Conservation (phyloP, 805 yeast species). For the Saccharomycopsis sp. region DNA sequence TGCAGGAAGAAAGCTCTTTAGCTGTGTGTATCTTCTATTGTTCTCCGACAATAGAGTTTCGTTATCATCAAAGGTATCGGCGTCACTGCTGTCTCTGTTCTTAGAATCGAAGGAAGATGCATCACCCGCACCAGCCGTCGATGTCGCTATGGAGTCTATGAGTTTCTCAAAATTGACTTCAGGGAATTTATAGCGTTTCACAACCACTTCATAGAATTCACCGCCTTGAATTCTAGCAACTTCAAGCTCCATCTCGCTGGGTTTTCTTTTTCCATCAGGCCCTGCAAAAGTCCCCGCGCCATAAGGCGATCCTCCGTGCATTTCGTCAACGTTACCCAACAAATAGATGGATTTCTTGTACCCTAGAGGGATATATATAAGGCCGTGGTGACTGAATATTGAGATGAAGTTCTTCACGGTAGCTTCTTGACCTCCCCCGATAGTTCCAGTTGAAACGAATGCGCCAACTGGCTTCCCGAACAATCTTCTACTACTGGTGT, state of each 20-base stretch:
- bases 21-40: not conserved
- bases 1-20: not conserved
- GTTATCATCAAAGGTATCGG: not conserved
- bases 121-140: not conserved
- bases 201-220: slow-evolving; percentile 40
- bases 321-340: slow-evolving; percentile 49
- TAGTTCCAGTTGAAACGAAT: slow-evolving; percentile 67
- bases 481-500: slow-evolving; percentile 45
- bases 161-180: not conserved
- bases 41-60: slow-evolving; percentile 1
- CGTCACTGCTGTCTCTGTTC: not conserved
- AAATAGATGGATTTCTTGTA: slow-evolving; percentile 50
- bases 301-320: slow-evolving; percentile 80
- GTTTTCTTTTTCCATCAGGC: slow-evolving; percentile 67
- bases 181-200: not conserved
- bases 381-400: slow-evolving; percentile 70
- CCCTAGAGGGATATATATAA: slow-evolving; percentile 76
- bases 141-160: not conserved
- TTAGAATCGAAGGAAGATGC: not conserved
- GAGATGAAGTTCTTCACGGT: slow-evolving; percentile 62
- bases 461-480: slow-evolving; percentile 69
- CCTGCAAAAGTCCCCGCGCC: slow-evolving; percentile 82
- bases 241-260: slow-evolving; percentile 55
- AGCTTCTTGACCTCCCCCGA: slow-evolving; percentile 79
- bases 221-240: slow-evolving; percentile 64